phyloP scores from a whole-genome alignment of 2,329 filamentous ascomycete species.

The Apiospora hydei region DNA sequence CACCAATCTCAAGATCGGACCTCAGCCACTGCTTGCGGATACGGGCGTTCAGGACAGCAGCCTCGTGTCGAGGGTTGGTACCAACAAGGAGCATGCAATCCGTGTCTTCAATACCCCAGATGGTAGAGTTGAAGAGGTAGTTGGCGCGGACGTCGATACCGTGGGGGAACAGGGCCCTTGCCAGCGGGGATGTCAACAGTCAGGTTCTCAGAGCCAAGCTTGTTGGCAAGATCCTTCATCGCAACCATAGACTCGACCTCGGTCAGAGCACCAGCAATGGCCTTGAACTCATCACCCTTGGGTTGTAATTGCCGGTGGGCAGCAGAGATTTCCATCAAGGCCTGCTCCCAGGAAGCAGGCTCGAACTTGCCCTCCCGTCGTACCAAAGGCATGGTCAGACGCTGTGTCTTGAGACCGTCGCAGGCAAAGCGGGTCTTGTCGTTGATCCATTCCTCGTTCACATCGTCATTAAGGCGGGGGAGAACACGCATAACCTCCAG shows the following conservation, averaged over 20 bases:
- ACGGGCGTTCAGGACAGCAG: conserved; percentile 91
- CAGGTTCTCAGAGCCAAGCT: conserved; percentile 93
- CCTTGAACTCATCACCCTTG: conserved; percentile 94
- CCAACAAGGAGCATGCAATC: conserved; percentile 92
- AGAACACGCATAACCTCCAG: conserved; percentile 95
- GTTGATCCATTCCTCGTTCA: conserved; percentile 99
- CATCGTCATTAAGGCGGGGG: conserved; percentile 92
- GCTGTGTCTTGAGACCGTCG: conserved; percentile 95
- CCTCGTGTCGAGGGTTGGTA: conserved; percentile 95
- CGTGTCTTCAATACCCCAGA: conserved; percentile 91
- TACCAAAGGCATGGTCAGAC: conserved; percentile 90
- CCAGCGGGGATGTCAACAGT: conserved; percentile 90
- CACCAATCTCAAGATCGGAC: conserved; percentile 90
- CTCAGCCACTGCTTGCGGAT: conserved; percentile 98
- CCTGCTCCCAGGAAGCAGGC: conserved; percentile 95
- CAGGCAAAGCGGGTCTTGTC: conserved; percentile 97
- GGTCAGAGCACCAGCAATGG: conserved; percentile 86
- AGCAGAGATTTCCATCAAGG: conserved; percentile 82
- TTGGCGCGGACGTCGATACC: conserved; percentile 93
- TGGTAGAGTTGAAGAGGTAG: conserved; percentile 96
- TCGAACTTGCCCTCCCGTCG: conserved; percentile 90
- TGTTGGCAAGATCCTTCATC: conserved; percentile 97
- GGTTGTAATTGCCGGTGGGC: conserved; percentile 82
- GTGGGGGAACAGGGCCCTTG: conserved; percentile 81
- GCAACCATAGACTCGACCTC: conserved; percentile 95